Conservation (phyloP, 345 rosid species). For the Bruguiera parviflora region DNA sequence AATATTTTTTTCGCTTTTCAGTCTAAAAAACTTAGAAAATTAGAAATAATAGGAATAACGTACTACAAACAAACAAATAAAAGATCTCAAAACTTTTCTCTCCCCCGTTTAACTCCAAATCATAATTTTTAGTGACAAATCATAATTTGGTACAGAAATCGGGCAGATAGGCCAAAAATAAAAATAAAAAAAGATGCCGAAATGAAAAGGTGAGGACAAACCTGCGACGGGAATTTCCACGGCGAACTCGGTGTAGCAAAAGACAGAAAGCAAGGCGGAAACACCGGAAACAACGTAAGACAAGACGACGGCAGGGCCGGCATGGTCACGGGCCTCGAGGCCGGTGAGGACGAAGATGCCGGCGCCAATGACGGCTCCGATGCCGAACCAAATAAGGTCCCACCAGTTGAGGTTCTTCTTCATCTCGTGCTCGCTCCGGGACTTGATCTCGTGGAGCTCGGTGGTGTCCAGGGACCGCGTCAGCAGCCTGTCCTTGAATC, state of each 20-base stretch:
- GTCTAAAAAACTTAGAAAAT: no score
- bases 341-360: constrained; percentile 94
- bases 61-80: no score
- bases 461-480: constrained; percentile 65
- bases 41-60: no score
- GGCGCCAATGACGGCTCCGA: constrained; percentile 87
- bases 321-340: constrained; percentile 37
- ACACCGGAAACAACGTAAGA: constrained; percentile 81
- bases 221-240: constrained; percentile 95
- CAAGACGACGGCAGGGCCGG: constrained; percentile 87
- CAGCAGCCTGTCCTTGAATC: constrained; percentile 56
- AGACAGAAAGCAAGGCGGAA: constrained; percentile 92
- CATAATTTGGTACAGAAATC: no score
- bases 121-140: no score
- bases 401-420: constrained; percentile 83
- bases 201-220: constrained; percentile 3
- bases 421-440: constrained; percentile 79
- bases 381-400: constrained; percentile 96
- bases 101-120: no score
- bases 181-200: no score
- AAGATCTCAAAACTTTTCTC: no score
- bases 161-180: no score
- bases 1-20: no score
- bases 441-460: constrained; percentile 77
- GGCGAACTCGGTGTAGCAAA: constrained; percentile 96